Evolutionary conservation across 305 asterid genomes (phyloP), one percentile per base, ranked within the genome.

Genomic region (Fraxinus nigra): DNA sequence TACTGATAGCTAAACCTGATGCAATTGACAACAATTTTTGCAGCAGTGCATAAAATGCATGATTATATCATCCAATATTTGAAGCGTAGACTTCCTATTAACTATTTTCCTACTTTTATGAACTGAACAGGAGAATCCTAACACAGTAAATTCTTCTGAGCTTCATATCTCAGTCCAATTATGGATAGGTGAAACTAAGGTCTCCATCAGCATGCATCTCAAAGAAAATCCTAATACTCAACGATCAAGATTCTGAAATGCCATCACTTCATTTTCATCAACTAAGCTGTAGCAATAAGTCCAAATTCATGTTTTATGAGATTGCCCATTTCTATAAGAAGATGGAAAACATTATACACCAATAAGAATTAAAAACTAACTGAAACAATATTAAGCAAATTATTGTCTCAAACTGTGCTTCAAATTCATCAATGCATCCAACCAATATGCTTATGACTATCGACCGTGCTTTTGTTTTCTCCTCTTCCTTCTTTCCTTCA

Each of bases 401-500:
- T 18, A 30, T 63, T 2, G 72, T 24, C 72, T 26, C 14, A 24
- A 63, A 24, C 14, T 63, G 16, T 1, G 72, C 72, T 63, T 24
- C 77, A 46, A 33, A 75, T 7, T 78, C 51, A 54, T 46, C 22
- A 75, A 32, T 4, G 22, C 37, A 22, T 72, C 34, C 37, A 28
- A 82, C 37, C 24, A 46, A 51, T 65, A 46, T 72, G 18, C 48
- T 77, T 16, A 54, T 54, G 65, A 63, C 75, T 34, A 65, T 3
- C 34, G 34, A 26, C 3, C 13, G 30, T 48, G 59, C 43, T 54
- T 56, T 22, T 59, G 72, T 73, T 72, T 84, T 37, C 67, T 46
- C 74, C 77, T 18, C 65, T n/a, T 48, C 51, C 73, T 75, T 80
- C 59, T 54, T 73, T 30, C 40, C 63, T 80, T 54, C 26, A 5